Evolutionary conservation across 306 rosid species (phyloP).

Genomic region (Cucurbita argyrosperma): DNA sequence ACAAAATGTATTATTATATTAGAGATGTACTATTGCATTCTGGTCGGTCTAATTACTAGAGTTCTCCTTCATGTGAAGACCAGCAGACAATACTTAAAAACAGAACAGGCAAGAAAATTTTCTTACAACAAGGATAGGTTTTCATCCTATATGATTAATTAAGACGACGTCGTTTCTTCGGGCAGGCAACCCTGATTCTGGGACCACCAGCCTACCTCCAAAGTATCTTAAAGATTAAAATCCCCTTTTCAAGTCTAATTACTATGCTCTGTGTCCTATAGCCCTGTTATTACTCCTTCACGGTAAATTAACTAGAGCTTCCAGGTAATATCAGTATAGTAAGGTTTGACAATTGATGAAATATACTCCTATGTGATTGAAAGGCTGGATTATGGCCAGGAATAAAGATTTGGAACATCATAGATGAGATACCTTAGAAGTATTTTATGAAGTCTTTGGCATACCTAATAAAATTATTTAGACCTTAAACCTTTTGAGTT

Average conservation of each 20-base stretch:
- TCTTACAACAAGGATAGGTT: not conserved
- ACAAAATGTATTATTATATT: not conserved
- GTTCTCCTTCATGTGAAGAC: not conserved
- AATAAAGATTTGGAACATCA: not conserved
- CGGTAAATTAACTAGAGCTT: not conserved
- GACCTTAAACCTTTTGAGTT: not conserved
- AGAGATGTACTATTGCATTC: not conserved
- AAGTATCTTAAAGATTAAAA: not conserved
- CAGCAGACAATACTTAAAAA: not conserved
- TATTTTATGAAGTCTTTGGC: not conserved
- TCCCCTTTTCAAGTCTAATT: not conserved
- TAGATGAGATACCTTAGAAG: not conserved
- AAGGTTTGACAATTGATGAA: not conserved
- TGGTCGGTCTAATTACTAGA: not conserved
- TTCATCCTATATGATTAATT: not conserved
- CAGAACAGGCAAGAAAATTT: not conserved
- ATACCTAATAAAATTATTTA: not conserved
- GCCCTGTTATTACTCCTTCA: not conserved
- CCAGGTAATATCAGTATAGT: not conserved
- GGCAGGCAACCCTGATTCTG: not conserved
- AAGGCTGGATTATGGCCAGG: not conserved
- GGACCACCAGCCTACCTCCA: not conserved
- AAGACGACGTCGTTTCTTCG: not conserved
- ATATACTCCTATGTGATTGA: not conserved
- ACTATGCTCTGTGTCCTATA: not conserved